Evolutionary conservation across 306 rosid genomes (phyloP).

Genomic region (Mimosa pudica): DNA sequence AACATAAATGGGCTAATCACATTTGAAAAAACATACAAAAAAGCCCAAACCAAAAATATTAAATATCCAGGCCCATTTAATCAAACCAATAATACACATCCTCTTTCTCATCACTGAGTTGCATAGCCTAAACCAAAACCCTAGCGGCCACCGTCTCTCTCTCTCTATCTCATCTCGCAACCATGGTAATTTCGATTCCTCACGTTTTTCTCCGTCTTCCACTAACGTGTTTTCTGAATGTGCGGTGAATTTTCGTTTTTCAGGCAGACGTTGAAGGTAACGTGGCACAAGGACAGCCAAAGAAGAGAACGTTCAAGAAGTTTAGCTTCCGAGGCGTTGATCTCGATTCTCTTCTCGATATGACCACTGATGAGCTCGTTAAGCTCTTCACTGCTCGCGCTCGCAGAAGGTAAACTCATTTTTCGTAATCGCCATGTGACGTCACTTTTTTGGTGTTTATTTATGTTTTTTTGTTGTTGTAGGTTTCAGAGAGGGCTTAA

Average conservation of each 20-base stretch:
- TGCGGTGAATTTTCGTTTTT: not conserved
- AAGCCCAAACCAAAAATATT: too few species aligned
- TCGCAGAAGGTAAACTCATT: constrained; percentile 64
- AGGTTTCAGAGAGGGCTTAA: constrained; percentile 93
- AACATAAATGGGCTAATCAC: not conserved
- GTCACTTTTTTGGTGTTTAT: not conserved
- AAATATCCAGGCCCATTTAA: not conserved
- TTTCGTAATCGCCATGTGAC: too few species aligned
- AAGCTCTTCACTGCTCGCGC: constrained; percentile 87
- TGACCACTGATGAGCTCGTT: constrained; percentile 87
- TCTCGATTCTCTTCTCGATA: constrained; percentile 85
- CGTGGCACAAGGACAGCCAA: constrained; percentile 57
- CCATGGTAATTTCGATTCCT: not conserved
- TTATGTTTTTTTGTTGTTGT: not conserved
- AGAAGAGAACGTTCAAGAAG: constrained; percentile 94
- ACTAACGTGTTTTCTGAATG: not conserved
- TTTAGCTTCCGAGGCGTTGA: constrained; percentile 91
- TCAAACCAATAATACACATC: not conserved
- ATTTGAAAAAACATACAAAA: not conserved
- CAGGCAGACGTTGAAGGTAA: constrained; percentile 53
- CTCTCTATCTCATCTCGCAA: not conserved
- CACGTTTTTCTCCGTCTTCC: not conserved
- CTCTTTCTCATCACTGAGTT: too few species aligned
- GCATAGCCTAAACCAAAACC: not conserved
- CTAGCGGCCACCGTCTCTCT: not conserved